phyloP scores from a whole-genome alignment of 2,329 filamentous ascomycete genomes.

The Pleomassaria siparia region DNA sequence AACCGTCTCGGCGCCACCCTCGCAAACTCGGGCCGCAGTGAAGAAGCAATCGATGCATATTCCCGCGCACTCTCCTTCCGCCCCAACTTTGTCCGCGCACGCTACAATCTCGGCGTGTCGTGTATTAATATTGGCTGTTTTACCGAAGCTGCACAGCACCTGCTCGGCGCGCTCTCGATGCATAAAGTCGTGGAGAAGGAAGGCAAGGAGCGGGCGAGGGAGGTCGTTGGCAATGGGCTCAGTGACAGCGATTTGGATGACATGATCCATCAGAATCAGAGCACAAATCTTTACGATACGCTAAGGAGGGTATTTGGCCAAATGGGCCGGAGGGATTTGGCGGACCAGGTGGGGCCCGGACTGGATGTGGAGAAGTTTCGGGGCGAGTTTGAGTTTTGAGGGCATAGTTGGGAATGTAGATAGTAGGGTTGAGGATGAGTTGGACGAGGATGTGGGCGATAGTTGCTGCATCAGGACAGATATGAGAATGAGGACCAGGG shows the following conservation, averaged over 20 bases:
- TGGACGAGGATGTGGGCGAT: constrained; percentile 28
- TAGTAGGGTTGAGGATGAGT: constrained; percentile 1
- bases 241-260: constrained; percentile 76
- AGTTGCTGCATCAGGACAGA: constrained; percentile 36
- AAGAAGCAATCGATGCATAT: constrained; percentile 97
- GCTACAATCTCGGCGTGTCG: constrained; percentile 94
- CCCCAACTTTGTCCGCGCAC: constrained; percentile 93
- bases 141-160: constrained; percentile 87
- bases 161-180: constrained; percentile 90
- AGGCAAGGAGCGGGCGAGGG: constrained; percentile 77
- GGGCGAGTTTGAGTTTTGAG: constrained; percentile 82
- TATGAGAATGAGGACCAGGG: no score
- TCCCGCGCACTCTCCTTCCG: constrained; percentile 86
- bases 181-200: constrained; percentile 90
- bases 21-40: constrained; percentile 87
- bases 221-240: constrained; percentile 66
- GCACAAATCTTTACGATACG: constrained; percentile 95
- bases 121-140: constrained; percentile 98
- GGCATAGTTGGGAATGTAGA: not conserved
- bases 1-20: constrained; percentile 95
- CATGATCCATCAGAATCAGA: constrained; percentile 93
- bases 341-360: constrained; percentile 81
- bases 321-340: constrained; percentile 87
- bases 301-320: constrained; percentile 91
- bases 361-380: constrained; percentile 91